These are phyloP conservation scores for Mortierella antarctica DNA, from an alignment of 192 early-diverging fungal species.

Conservation along the genomic window DNA sequence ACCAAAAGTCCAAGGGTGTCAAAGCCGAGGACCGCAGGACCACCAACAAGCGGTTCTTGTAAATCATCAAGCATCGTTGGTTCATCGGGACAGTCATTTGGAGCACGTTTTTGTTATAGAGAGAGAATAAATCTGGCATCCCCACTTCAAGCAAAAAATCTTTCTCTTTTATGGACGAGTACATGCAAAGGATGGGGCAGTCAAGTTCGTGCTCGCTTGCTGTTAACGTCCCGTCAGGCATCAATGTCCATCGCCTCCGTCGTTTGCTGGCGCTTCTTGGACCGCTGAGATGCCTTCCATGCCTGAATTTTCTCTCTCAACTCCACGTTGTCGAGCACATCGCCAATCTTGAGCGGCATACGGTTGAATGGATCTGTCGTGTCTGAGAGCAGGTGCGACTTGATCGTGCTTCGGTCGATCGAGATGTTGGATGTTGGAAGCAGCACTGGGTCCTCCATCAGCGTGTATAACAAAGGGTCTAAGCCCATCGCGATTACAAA, in stretches of 20 bases:
- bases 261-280: conserved; percentile 14
- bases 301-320: conserved; percentile 27
- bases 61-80: not conserved
- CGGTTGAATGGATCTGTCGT: conserved; percentile 95
- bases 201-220: no score
- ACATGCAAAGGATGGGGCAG: not conserved
- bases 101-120: not conserved
- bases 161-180: not conserved
- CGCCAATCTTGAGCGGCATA: conserved; percentile 84
- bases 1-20: conserved; percentile 48
- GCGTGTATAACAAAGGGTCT: conserved; percentile 86
- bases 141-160: not conserved
- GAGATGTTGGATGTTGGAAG: conserved; percentile 84
- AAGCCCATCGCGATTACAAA: not conserved
- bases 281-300: conserved; percentile 30
- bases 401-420: conserved; percentile 92
- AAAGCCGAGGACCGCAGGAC: conserved; percentile 48
- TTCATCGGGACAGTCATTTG: not conserved
- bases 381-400: conserved; percentile 88
- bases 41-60: conserved; percentile 51
- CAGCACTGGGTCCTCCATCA: conserved; percentile 95
- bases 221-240: not conserved
- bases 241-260: conserved; percentile 17
- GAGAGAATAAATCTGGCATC: not conserved
- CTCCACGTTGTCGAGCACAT: conserved; percentile 76